These are phyloP conservation scores for Dothideomycetes sp. DNA, from an alignment of 2,329 filamentous ascomycete genomes.

Conservation along the genomic window DNA sequence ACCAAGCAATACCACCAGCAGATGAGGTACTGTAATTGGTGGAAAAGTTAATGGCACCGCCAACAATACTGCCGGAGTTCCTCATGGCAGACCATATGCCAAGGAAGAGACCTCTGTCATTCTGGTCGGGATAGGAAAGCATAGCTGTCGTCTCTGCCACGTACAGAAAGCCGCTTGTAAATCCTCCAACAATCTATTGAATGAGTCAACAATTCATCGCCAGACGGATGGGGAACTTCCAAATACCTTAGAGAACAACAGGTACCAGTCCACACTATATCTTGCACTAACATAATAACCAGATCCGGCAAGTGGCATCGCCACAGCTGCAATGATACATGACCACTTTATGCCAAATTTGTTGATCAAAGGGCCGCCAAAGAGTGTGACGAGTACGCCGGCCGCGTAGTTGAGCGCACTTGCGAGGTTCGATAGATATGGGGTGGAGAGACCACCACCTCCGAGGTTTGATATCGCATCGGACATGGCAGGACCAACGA, in stretches of 20 bases:
- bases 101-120: conserved; percentile 24
- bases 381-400: conserved; percentile 13
- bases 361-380: conserved; percentile 28
- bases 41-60: conserved; percentile 24
- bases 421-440: conserved; percentile 15
- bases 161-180: conserved; percentile 14
- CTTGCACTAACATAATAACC: conserved; percentile 24
- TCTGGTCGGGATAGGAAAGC: conserved; percentile 24
- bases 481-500: conserved; percentile 14
- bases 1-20: conserved; percentile 20
- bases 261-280: conserved; percentile 20
- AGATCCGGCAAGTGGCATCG: conserved; percentile 24
- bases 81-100: conserved; percentile 24
- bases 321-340: conserved; percentile 24
- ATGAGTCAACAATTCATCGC: not conserved
- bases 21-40: conserved; percentile 15
- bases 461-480: conserved; percentile 16
- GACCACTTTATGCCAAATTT: conserved; percentile 27
- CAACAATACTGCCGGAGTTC: conserved; percentile 23
- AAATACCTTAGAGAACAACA: conserved; percentile 20
- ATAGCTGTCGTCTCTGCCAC: conserved; percentile 27
- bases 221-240: conserved; percentile 10
- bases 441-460: conserved; percentile 14
- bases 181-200: not conserved
- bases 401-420: conserved; percentile 14